Conservation (phyloP, 345 rosid species). For the Mercurialis annua region DNA sequence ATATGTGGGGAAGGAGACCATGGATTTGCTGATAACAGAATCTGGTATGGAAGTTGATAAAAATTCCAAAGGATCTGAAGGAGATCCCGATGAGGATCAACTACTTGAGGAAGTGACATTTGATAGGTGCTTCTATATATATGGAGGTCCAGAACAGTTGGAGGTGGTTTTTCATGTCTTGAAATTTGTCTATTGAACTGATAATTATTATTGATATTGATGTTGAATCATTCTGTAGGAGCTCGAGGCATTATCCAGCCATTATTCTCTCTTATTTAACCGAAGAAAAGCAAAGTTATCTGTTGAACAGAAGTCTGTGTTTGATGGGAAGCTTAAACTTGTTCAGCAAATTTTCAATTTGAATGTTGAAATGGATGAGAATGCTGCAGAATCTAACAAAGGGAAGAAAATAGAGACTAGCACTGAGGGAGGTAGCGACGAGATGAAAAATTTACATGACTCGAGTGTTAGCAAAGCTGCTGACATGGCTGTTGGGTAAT, state of each 20-base stretch:
- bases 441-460: slow-evolving; percentile 72
- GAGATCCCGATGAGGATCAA: slow-evolving; percentile 58
- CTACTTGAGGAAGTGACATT: slow-evolving; percentile 81
- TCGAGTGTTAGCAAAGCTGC: slow-evolving; percentile 91
- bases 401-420: slow-evolving; percentile 78
- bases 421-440: slow-evolving; percentile 60
- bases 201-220: slow-evolving; percentile 15
- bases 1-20: slow-evolving; percentile 87
- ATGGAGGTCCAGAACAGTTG: slow-evolving; percentile 98
- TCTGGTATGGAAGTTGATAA: slow-evolving; percentile 72
- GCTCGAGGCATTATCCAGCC: slow-evolving; percentile 86
- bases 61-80: slow-evolving; percentile 38
- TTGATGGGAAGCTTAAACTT: slow-evolving; percentile 78
- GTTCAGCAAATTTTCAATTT: slow-evolving; percentile 76
- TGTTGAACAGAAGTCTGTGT: slow-evolving; percentile 62
- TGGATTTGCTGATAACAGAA: slow-evolving; percentile 86
- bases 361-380: slow-evolving; percentile 48
- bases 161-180: slow-evolving; percentile 53
- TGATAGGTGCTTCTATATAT: slow-evolving; percentile 97
- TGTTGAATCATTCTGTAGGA: slow-evolving; percentile 51
- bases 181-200: slow-evolving; percentile 21
- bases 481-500: slow-evolving; percentile 97
- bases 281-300: slow-evolving; percentile 81
- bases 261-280: slow-evolving; percentile 73
- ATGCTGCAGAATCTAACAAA: slow-evolving; percentile 52